These are phyloP conservation scores for Metschnikowia cubensis DNA, from an alignment of 805 yeast genomes.

Conservation along the genomic window DNA sequence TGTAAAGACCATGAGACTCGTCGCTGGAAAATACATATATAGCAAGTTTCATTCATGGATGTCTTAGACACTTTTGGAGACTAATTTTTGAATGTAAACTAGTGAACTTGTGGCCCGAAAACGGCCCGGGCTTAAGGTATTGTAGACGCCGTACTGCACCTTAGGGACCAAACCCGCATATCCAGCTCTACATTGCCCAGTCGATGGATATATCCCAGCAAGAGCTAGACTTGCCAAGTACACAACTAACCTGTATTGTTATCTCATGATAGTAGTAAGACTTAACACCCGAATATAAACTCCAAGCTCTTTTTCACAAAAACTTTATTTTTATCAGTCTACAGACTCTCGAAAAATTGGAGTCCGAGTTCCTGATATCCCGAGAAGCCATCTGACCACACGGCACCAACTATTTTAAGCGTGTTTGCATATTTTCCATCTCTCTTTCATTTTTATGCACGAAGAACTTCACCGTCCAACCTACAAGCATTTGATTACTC, in stretches of 20 bases:
- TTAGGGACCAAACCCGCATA: background rate
- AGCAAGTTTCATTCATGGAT: background rate
- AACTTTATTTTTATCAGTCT: background rate
- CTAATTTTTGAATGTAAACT: background rate
- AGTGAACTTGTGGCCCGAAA: background rate
- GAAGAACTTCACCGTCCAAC: background rate
- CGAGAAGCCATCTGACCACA: background rate
- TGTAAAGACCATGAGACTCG: background rate
- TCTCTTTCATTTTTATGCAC: background rate
- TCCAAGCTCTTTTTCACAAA: background rate
- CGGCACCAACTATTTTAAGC: slow-evolving; percentile 1
- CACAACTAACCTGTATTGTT: background rate
- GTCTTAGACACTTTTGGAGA: background rate
- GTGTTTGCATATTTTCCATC: background rate
- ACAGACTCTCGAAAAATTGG: background rate
- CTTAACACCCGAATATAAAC: background rate
- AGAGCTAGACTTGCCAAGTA: background rate
- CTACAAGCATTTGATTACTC: background rate
- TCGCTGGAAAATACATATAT: background rate
- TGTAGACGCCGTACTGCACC: background rate
- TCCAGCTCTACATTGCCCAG: background rate
- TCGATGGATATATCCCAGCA: background rate
- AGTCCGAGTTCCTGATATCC: background rate
- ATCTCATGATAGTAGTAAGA: background rate
- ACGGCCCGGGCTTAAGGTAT: background rate